A percentile compares a stretch with the other conserved stretches of the same genome.
These are phyloP conservation scores for Cryptococcus sp. DNA, from an alignment of 1,284 basidiomycete genomes.

Conservation along the genomic window DNA sequence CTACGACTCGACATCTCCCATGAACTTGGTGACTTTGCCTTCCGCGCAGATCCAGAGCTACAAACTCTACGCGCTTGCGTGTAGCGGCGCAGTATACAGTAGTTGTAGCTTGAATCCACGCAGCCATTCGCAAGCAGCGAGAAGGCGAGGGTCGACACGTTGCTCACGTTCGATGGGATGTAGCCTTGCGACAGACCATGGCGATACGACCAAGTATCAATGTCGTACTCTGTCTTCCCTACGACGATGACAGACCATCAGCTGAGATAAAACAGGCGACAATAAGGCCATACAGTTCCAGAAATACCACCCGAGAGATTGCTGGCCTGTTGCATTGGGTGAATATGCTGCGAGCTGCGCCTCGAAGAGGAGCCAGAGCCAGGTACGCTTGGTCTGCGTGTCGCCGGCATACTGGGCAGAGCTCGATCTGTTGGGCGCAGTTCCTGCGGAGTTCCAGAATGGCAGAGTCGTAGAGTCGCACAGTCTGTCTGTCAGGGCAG, in stretches of 20 bases:
- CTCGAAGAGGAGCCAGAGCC: constrained; percentile 43
- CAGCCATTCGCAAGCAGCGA: constrained; percentile 40
- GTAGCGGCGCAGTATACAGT: constrained; percentile 35
- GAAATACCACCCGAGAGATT: constrained; percentile 35
- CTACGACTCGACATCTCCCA: constrained; percentile 86
- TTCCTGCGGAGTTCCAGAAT: constrained; percentile 6
- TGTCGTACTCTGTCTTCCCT: constrained; percentile 40
- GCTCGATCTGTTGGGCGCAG: constrained; percentile 21
- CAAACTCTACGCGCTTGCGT: constrained; percentile 8
- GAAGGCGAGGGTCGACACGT: constrained; percentile 36
- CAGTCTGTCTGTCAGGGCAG: too few relatives aligned
- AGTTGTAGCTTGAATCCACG: constrained; percentile 37
- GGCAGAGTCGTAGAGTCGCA: too few relatives aligned
- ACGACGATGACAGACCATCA: too few relatives aligned
- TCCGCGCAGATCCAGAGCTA: constrained; percentile 74
- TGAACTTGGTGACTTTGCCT: constrained; percentile 78
- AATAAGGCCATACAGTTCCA: constrained; percentile 35
- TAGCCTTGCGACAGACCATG: constrained; percentile 33
- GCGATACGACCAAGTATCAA: constrained; percentile 37
- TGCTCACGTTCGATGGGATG: constrained; percentile 38
- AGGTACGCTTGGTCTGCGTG: constrained; percentile 38
- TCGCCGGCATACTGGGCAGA: constrained; percentile 18
- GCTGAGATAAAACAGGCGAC: constrained; percentile 5
- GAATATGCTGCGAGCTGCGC: constrained; percentile 42
- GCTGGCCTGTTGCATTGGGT: constrained; percentile 25